phyloP scores from a whole-genome alignment of 495 filamentous ascomycete species.

The Penicillium robsamsonii region DNA sequence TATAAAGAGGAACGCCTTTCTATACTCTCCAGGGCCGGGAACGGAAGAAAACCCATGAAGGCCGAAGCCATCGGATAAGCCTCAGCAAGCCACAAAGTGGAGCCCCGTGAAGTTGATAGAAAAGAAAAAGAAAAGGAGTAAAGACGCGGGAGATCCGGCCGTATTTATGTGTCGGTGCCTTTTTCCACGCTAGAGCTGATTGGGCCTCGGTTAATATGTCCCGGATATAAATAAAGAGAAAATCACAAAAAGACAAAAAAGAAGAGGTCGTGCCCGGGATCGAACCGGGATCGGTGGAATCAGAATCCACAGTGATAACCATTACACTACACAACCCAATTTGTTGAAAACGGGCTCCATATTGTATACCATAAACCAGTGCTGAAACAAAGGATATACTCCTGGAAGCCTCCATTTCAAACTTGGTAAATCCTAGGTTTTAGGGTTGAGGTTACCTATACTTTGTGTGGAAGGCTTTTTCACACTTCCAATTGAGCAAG shows the following conservation, averaged over 20 bases:
- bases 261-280: slow-evolving; percentile 41
- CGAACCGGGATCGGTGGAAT: slow-evolving; percentile 42
- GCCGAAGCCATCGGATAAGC: slow-evolving; percentile 21
- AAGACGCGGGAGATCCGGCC: neutral
- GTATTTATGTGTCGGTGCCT: slow-evolving; percentile 12
- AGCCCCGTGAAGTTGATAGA: slow-evolving; percentile 19
- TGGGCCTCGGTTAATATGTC: neutral
- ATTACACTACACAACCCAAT: slow-evolving; percentile 28
- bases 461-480: no score
- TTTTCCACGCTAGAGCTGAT: slow-evolving; percentile 13
- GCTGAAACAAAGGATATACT: no score
- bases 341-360: neutral
- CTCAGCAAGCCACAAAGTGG: slow-evolving; percentile 26
- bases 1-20: slow-evolving; percentile 16
- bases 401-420: no score
- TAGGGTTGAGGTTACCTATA: no score
- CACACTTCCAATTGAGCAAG: no score
- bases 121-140: slow-evolving; percentile 11
- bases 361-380: no score
- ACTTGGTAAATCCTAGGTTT: no score
- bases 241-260: neutral
- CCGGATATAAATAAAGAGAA: neutral
- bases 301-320: slow-evolving; percentile 39
- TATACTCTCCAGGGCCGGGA: slow-evolving; percentile 24
- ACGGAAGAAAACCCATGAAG: slow-evolving; percentile 23